Conservation (phyloP, 768 basidiomycete genomes). For the Collybiopsis luxurians region DNA sequence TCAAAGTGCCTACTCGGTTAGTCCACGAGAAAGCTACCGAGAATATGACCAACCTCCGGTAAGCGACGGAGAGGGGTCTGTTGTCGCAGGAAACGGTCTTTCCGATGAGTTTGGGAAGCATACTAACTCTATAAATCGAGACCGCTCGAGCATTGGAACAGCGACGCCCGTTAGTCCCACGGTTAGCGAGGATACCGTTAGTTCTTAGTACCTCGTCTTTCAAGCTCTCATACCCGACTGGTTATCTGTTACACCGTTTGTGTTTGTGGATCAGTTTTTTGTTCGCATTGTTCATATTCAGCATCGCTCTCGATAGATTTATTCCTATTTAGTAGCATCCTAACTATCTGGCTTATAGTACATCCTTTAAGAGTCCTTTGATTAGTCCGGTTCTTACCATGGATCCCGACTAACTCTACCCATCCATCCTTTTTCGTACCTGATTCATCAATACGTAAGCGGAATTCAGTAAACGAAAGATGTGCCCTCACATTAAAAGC, state of each 20-base stretch:
- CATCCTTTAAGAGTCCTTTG: neutral
- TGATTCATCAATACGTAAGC: too few relatives aligned
- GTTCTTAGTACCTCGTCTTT: constrained; percentile 12
- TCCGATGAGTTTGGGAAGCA: constrained; percentile 29
- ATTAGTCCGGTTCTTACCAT: neutral
- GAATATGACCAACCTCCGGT: constrained; percentile 12
- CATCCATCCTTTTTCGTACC: constrained; percentile 61
- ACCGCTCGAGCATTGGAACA: constrained; percentile 49
- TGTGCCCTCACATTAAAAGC: constrained; percentile 51
- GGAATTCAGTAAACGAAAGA: too few relatives aligned
- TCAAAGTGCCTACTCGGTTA: constrained; percentile 81
- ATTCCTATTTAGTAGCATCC: constrained; percentile 4
- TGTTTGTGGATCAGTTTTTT: too few relatives aligned
- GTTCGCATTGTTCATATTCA: neutral
- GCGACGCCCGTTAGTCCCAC: constrained; percentile 34
- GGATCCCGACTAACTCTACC: neutral
- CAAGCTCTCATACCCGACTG: too few relatives aligned
- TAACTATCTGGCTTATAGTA: neutral
- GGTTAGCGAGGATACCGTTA: constrained; percentile 35
- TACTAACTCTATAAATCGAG: constrained; percentile 33
- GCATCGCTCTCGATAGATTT: too few relatives aligned
- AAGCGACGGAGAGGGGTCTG: constrained; percentile 21
- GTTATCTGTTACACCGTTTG: too few relatives aligned
- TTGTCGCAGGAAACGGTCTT: constrained; percentile 27
- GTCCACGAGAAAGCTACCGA: constrained; percentile 64